phyloP scores from a whole-genome alignment of 805 yeast species.

The Lachancea quebecensis region DNA sequence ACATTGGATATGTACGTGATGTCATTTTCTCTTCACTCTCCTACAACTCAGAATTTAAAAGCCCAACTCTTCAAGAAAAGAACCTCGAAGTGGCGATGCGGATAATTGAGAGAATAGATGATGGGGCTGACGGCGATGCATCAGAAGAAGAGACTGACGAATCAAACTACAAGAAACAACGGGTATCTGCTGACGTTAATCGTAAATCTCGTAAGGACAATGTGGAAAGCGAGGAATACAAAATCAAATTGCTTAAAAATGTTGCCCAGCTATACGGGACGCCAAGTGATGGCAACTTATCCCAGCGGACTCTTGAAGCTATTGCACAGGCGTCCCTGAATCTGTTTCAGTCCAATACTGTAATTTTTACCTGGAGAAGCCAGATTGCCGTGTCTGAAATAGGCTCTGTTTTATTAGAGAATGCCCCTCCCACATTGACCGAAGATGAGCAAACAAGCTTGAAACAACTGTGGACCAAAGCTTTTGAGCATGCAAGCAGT shows the following conservation, averaged over 20 bases:
- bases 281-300: constrained; percentile 8
- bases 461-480: constrained; percentile 20
- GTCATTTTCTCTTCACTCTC: constrained; percentile 48
- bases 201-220: constrained; percentile 37
- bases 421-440: background rate
- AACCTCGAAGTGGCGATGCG: constrained; percentile 33
- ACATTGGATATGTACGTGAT: constrained; percentile 53
- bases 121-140: constrained; percentile 34
- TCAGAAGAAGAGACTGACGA: constrained; percentile 18
- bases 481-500: constrained; percentile 30
- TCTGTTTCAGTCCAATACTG: constrained; percentile 25
- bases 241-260: constrained; percentile 33
- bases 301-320: constrained; percentile 22
- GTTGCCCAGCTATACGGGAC: constrained; percentile 32
- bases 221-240: constrained; percentile 43
- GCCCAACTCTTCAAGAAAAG: constrained; percentile 28
- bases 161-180: constrained; percentile 20
- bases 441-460: background rate
- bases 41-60: constrained; percentile 38
- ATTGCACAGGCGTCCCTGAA: constrained; percentile 23
- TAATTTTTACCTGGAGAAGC: constrained; percentile 54
- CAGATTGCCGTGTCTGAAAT: constrained; percentile 42
- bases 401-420: constrained; percentile 22
- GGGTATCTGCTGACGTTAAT: constrained; percentile 27
- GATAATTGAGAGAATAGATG: constrained; percentile 33